A percentile compares a stretch with the other conserved stretches of the same genome.
phyloP scores from a whole-genome alignment of 108 stramenopile genomes.

The Cyclotella baltica region DNA sequence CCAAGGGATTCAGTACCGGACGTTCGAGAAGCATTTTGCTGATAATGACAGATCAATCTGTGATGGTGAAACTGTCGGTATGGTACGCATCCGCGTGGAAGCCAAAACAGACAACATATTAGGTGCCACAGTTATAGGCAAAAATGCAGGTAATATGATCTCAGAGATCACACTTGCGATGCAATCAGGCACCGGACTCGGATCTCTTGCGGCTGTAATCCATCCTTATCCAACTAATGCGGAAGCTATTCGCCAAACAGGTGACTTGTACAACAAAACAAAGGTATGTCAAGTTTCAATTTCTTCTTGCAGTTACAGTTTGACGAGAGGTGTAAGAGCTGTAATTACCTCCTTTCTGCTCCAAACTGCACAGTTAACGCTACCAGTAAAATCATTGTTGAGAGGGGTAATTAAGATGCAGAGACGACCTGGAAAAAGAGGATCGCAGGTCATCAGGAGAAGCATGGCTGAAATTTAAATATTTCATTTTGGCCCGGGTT shows the following conservation, averaged over 20 bases:
- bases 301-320: no score
- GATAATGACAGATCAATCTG: constrained; percentile 87
- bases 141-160: constrained; percentile 90
- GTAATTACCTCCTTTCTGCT: neutral
- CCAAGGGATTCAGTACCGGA: constrained; percentile 70
- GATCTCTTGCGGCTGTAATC: constrained; percentile 77
- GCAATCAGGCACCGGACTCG: constrained; percentile 74
- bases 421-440: no score
- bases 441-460: no score
- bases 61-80: constrained; percentile 79
- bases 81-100: constrained; percentile 81
- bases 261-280: constrained; percentile 67
- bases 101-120: constrained; percentile 78
- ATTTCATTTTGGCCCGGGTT: no score
- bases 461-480: no score
- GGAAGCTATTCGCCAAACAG: constrained; percentile 70
- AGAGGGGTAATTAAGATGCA: constrained; percentile 65
- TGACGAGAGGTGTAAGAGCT: no score
- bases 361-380: constrained; percentile 56
- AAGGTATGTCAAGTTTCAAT: neutral
- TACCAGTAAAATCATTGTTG: constrained; percentile 49
- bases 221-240: constrained; percentile 91
- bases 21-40: constrained; percentile 69
- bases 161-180: constrained; percentile 88
- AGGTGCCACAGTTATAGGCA: constrained; percentile 86